Evolutionary conservation across 1,284 basidiomycete species (phyloP).

Genomic region (Naganishia sp.): DNA sequence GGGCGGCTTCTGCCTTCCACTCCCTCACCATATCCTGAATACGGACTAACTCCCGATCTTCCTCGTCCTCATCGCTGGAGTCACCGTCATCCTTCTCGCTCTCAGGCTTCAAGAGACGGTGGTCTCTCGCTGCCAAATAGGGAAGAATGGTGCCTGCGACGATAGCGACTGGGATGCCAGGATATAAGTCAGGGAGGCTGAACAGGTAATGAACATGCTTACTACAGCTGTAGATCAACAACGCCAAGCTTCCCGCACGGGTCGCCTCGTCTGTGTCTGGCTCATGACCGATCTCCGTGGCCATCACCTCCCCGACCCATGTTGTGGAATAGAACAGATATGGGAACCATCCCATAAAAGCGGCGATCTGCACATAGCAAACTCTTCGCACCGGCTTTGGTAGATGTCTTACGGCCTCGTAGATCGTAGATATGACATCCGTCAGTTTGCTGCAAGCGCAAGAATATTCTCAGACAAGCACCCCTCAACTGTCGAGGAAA

Average conservation of each 20-base stretch:
- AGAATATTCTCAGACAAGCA: too few relatives aligned
- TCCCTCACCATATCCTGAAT: slow-evolving; percentile 69
- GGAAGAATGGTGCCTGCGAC: slow-evolving; percentile 79
- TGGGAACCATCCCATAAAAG: slow-evolving; percentile 72
- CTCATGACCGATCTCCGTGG: slow-evolving; percentile 67
- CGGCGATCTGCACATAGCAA: slow-evolving; percentile 64
- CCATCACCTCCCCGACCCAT: slow-evolving; percentile 88
- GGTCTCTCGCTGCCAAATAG: slow-evolving; percentile 74
- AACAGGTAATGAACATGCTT: slow-evolving; percentile 38
- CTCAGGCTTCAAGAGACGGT: slow-evolving; percentile 65
- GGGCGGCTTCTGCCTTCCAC: slow-evolving; percentile 78
- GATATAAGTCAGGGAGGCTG: neutral
- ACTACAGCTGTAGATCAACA: slow-evolving; percentile 88
- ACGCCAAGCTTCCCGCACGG: slow-evolving; percentile 80
- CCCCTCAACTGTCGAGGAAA: neutral
- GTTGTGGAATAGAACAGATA: slow-evolving; percentile 95
- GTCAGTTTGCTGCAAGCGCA: slow-evolving; percentile 43
- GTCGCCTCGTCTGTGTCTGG: slow-evolving; percentile 80
- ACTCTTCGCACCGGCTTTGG: slow-evolving; percentile 82
- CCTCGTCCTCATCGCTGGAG: slow-evolving; percentile 61
- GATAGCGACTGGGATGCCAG: slow-evolving; percentile 67
- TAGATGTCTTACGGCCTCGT: slow-evolving; percentile 68
- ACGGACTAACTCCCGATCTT: slow-evolving; percentile 69
- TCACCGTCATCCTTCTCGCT: slow-evolving; percentile 50
- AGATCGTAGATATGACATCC: slow-evolving; percentile 74